Percentiles rank a stretch among this genome's conserved stretches.
phyloP scores from a whole-genome alignment of 305 asterid species.

The Fraxinus paxiana region DNA sequence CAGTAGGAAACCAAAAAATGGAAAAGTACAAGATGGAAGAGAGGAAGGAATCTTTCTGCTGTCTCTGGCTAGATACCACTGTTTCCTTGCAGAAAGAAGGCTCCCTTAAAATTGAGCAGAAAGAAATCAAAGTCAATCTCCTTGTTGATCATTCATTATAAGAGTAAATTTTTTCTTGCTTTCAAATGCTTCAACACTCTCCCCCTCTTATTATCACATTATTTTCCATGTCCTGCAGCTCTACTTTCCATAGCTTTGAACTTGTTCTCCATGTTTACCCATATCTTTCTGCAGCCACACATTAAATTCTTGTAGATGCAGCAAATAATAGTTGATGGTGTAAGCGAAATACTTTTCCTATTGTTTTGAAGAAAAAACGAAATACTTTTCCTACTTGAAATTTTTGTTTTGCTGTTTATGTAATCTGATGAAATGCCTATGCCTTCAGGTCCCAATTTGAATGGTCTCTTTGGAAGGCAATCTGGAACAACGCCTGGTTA shows the following conservation, averaged over 20 bases:
- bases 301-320: neutral
- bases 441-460: conserved; percentile 63
- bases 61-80: neutral
- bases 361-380: neutral
- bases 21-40: neutral
- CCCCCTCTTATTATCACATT: neutral
- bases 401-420: neutral
- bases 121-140: neutral
- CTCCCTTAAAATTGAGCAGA: neutral
- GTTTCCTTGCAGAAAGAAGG: neutral
- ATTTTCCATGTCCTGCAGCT: neutral
- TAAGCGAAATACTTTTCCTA: neutral
- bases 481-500: conserved; percentile 77
- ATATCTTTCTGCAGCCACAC: neutral
- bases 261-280: neutral
- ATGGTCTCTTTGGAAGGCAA: conserved; percentile 75
- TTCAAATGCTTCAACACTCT: neutral
- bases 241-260: neutral
- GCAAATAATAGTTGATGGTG: neutral
- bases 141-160: neutral
- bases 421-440: conserved; percentile 14
- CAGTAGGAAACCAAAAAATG: neutral
- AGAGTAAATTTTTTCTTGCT: neutral
- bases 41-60: neutral
- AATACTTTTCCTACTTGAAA: neutral